These are phyloP conservation scores for Candida sanyiensis DNA, from an alignment of 805 yeast genomes.

Conservation along the genomic window DNA sequence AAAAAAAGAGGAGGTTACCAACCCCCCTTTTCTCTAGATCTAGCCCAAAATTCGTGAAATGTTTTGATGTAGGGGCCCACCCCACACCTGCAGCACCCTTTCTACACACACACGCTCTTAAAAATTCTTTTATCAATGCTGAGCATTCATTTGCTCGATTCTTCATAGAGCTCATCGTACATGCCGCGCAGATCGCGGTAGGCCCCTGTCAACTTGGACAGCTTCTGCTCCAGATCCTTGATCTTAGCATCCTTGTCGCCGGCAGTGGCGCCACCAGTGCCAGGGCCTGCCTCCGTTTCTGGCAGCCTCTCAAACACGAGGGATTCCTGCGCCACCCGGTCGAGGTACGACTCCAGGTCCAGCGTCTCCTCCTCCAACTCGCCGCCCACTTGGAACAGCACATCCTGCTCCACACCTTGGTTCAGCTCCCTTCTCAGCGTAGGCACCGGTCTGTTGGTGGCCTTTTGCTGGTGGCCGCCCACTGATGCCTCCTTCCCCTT, in stretches of 20 bases:
- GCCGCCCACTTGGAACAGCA: slow-evolving; percentile 30
- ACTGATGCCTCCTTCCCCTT: slow-evolving; percentile 21
- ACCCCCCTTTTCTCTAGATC: too few species aligned
- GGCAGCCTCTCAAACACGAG: slow-evolving; percentile 42
- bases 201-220: slow-evolving; percentile 48
- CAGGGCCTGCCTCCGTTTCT: slow-evolving; percentile 33
- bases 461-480: too few species aligned
- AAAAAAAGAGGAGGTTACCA: too few species aligned
- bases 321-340: slow-evolving; percentile 45
- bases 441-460: slow-evolving; percentile 43
- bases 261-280: slow-evolving; percentile 11
- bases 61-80: too few species aligned
- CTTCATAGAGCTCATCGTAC: slow-evolving; percentile 52
- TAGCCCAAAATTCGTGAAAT: too few species aligned
- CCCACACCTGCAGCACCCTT: too few species aligned
- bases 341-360: slow-evolving; percentile 46
- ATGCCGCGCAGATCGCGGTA: slow-evolving; percentile 52
- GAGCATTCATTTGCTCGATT: slow-evolving; percentile 29
- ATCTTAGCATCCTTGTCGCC: slow-evolving; percentile 28
- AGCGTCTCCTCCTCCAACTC: slow-evolving; percentile 23
- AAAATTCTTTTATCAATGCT: not conserved
- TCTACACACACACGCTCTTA: too few species aligned
- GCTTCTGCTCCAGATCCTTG: slow-evolving; percentile 37
- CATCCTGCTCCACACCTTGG: slow-evolving; percentile 39
- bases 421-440: slow-evolving; percentile 55